Conservation (phyloP, 495 filamentous ascomycete species). For the Letharia columbiana region DNA sequence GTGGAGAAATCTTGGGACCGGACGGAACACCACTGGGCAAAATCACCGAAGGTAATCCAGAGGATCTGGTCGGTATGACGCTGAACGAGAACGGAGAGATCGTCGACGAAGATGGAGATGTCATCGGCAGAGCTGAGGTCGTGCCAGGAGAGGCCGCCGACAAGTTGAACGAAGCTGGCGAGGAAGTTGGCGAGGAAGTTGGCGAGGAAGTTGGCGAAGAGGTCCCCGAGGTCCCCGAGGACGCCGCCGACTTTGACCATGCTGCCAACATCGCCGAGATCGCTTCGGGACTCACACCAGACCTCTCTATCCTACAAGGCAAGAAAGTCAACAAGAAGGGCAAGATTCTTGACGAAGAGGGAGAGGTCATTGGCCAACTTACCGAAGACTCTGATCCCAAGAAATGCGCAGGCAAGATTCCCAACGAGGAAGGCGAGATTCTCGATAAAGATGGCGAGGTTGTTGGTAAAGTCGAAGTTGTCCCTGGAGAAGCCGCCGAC, state of each 20-base stretch:
- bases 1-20: slow-evolving; percentile 46
- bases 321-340: slow-evolving; percentile 49
- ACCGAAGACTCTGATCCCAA: slow-evolving; percentile 45
- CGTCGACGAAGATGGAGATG: slow-evolving; percentile 55
- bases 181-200: slow-evolving; percentile 23
- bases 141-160: slow-evolving; percentile 36
- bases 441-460: slow-evolving; percentile 43
- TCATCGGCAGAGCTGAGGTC: slow-evolving; percentile 49
- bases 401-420: slow-evolving; percentile 40
- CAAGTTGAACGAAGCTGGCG: slow-evolving; percentile 28
- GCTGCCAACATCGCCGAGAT: slow-evolving; percentile 27
- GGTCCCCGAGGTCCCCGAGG: slow-evolving; percentile 25
- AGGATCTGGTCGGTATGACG: slow-evolving; percentile 51
- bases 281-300: slow-evolving; percentile 30
- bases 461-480: slow-evolving; percentile 41
- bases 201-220: slow-evolving; percentile 26
- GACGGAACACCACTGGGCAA: slow-evolving; percentile 50
- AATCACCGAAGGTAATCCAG: slow-evolving; percentile 51
- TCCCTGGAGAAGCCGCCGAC: slow-evolving; percentile 45
- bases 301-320: slow-evolving; percentile 42
- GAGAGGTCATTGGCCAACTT: slow-evolving; percentile 43
- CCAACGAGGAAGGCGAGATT: slow-evolving; percentile 44
- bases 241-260: slow-evolving; percentile 26
- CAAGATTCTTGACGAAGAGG: slow-evolving; percentile 46
- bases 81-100: slow-evolving; percentile 56